Evolutionary conservation across 1,284 basidiomycete species (phyloP).

Genomic region (Flammula alnicola): DNA sequence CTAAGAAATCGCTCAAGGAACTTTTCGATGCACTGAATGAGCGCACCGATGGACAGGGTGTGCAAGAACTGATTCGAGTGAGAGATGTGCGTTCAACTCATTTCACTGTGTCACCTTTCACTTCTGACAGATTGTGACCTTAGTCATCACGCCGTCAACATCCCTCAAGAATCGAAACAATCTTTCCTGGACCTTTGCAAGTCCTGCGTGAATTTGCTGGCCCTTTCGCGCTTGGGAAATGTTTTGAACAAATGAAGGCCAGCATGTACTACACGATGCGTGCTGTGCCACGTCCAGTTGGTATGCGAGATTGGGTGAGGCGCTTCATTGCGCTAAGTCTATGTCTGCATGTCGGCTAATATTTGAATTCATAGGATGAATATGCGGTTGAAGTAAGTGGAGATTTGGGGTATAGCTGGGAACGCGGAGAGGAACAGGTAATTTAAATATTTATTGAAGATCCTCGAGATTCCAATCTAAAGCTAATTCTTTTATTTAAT

Average conservation of each 20-base stretch:
- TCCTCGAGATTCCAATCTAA: too few species aligned
- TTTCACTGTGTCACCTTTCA: not conserved
- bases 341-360: not conserved
- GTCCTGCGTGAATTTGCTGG: constrained; percentile 26
- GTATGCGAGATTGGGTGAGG: constrained; percentile 28
- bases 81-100: constrained; percentile 28
- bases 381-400: constrained; percentile 18
- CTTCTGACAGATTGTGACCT: not conserved
- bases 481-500: too few species aligned
- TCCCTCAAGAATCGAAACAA: constrained; percentile 21
- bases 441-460: not conserved
- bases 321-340: not conserved
- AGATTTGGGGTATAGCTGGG: constrained; percentile 25
- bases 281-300: constrained; percentile 24
- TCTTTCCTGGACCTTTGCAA: constrained; percentile 25
- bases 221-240: constrained; percentile 27
- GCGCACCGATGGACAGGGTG: constrained; percentile 23
- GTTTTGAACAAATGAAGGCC: constrained; percentile 27
- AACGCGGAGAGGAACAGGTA: constrained; percentile 24
- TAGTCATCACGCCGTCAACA: constrained; percentile 21
- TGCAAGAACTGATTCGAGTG: constrained; percentile 21
- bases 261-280: constrained; percentile 28
- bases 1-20: constrained; percentile 28
- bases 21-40: constrained; percentile 29
- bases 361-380: constrained; percentile 15